Evolutionary conservation across 2,329 filamentous ascomycete genomes (phyloP).

Genomic region (Aspergillus quadricinctus): DNA sequence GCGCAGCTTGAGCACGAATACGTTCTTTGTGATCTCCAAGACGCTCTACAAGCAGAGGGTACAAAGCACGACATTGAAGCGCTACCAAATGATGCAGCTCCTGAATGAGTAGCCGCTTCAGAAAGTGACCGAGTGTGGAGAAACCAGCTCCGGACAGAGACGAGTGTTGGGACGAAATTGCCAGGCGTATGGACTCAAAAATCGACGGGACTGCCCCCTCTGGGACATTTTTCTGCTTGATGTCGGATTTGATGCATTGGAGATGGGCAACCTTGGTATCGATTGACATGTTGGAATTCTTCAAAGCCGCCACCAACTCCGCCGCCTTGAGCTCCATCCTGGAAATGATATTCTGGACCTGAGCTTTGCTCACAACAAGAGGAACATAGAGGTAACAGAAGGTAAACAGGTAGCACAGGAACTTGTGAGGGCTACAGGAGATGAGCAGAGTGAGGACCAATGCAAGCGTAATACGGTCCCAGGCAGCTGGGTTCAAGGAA

Average conservation of each 20-base stretch:
- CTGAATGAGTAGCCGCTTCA: slow-evolving; percentile 81
- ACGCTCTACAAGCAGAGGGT: slow-evolving; percentile 75
- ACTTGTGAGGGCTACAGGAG: slow-evolving; percentile 8
- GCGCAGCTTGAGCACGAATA: slow-evolving; percentile 67
- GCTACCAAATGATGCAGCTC: slow-evolving; percentile 69
- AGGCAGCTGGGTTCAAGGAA: slow-evolving; percentile 1
- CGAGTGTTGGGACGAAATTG: slow-evolving; percentile 71
- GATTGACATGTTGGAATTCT: slow-evolving; percentile 61
- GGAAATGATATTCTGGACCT: slow-evolving; percentile 5
- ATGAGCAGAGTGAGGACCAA: slow-evolving; percentile 4
- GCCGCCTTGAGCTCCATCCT: slow-evolving; percentile 56
- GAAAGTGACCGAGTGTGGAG: slow-evolving; percentile 78
- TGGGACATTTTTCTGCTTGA: slow-evolving; percentile 89
- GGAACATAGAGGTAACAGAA: slow-evolving; percentile 14
- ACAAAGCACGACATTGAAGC: slow-evolving; percentile 63
- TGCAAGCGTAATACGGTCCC: background rate
- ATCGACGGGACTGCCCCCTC: slow-evolving; percentile 65
- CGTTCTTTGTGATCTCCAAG: slow-evolving; percentile 87
- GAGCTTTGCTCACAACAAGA: slow-evolving; percentile 7
- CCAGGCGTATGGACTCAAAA: slow-evolving; percentile 75
- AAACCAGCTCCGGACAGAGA: slow-evolving; percentile 78
- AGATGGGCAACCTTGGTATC: slow-evolving; percentile 69
- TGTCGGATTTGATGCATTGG: slow-evolving; percentile 74
- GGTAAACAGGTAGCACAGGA: slow-evolving; percentile 6
- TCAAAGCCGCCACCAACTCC: slow-evolving; percentile 51